These are phyloP conservation scores for Aschersonia sp. DNA, from an alignment of 2,329 filamentous ascomycete species.

Conservation along the genomic window DNA sequence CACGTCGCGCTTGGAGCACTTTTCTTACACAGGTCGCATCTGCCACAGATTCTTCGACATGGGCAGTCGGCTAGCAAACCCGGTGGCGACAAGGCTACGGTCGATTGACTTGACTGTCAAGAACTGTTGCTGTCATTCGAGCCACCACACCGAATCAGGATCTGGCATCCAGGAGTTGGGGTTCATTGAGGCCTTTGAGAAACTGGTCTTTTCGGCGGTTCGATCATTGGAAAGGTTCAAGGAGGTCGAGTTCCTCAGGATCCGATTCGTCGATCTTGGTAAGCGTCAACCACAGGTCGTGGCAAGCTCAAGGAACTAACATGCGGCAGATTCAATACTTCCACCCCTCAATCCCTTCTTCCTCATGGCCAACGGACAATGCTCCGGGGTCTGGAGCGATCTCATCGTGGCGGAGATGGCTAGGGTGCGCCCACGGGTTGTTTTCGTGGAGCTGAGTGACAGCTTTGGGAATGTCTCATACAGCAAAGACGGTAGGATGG, in stretches of 20 bases:
- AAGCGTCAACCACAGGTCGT: conserved; percentile 10
- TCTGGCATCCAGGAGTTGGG: conserved; percentile 58
- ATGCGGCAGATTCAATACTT: conserved; percentile 45
- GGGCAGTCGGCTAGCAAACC: conserved; percentile 33
- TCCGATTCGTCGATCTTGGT: conserved; percentile 62
- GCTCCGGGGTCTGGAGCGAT: conserved; percentile 60
- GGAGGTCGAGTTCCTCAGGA: conserved; percentile 48
- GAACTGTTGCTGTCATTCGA: conserved; percentile 50
- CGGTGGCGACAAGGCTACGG: conserved; percentile 37
- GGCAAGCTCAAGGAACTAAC: background rate
- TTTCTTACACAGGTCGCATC: conserved; percentile 58
- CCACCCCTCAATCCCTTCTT: conserved; percentile 63
- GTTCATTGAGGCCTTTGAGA: conserved; percentile 59
- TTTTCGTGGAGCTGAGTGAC: conserved; percentile 48
- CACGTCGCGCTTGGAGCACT: conserved; percentile 47
- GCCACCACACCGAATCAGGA: conserved; percentile 45
- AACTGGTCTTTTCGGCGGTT: conserved; percentile 49
- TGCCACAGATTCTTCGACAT: conserved; percentile 55
- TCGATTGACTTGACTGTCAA: conserved; percentile 60
- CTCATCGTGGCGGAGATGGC: conserved; percentile 47
- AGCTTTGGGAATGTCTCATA: conserved; percentile 45
- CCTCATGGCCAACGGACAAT: conserved; percentile 42
- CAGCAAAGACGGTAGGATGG: conserved; percentile 43
- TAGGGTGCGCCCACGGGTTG: conserved; percentile 39
- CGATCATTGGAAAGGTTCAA: conserved; percentile 43